Percentiles rank a stretch among this genome's conserved stretches.
Conservation (phyloP, 768 basidiomycete species). For the Antrodiella citrinella region DNA sequence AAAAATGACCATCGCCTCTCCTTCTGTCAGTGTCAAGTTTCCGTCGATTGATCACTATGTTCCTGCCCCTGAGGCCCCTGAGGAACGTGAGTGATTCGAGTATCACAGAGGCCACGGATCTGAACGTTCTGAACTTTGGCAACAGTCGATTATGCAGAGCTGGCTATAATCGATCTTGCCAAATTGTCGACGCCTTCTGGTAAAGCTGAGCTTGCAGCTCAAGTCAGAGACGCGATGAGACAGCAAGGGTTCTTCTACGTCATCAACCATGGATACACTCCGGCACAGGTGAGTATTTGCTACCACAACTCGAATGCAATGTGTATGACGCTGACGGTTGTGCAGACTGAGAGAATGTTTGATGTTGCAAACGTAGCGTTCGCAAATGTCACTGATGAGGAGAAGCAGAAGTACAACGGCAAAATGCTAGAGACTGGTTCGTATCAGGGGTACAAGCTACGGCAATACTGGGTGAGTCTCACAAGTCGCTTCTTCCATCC, state of each 20-base stretch:
- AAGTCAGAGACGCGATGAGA: constrained; percentile 26
- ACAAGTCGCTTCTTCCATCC: neutral
- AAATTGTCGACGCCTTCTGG: constrained; percentile 25
- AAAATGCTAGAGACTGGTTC: constrained; percentile 36
- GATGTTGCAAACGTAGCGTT: constrained; percentile 41
- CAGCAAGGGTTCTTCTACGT: constrained; percentile 38
- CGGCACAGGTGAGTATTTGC: constrained; percentile 26
- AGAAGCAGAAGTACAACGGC: constrained; percentile 33
- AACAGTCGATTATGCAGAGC: constrained; percentile 29
- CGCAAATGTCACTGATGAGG: constrained; percentile 29
- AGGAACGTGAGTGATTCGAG: constrained; percentile 12
- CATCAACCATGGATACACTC: constrained; percentile 39
- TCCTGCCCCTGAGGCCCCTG: constrained; percentile 17
- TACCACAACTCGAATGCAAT: neutral
- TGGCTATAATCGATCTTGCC: constrained; percentile 26
- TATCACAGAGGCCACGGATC: neutral
- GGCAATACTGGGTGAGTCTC: constrained; percentile 38
- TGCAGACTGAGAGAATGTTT: constrained; percentile 36
- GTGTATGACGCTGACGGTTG: neutral
- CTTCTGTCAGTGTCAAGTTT: neutral
- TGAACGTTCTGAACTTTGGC: too few relatives aligned
- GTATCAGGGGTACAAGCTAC: constrained; percentile 46
- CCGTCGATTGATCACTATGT: constrained; percentile 11
- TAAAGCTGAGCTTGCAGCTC: constrained; percentile 21
- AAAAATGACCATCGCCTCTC: neutral